Base-by-base conservation (phyloP, 352 stramenopile species). In the Globisporangium megalacanthum region DNA sequence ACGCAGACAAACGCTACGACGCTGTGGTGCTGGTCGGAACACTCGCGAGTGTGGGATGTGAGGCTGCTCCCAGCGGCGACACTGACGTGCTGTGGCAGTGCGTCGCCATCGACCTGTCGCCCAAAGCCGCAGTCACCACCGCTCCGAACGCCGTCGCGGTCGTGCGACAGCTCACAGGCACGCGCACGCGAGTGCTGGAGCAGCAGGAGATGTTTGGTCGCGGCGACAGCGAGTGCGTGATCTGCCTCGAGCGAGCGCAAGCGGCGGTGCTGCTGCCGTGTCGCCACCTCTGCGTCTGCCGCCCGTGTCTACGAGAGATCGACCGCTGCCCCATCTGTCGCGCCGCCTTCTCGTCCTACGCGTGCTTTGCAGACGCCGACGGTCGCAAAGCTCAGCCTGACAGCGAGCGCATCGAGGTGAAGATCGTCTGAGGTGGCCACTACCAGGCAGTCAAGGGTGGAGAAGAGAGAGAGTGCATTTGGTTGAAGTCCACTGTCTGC, bases 241-340 rank as follows among this genome's bases (percentile, higher is more conserved):
- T 90, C 58, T 90, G 80, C 42, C 60, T 90, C 36, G 80, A 88
- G 57, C 63, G 65, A 25, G 53, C 57, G 25, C 68, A 66, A 6
- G 54, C 57, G 1, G 74, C 72, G 1, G 61, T 86, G 50, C 62
- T 88, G 52, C 64, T 90, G 25, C 80, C 80, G 7, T 90, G 80
- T 36, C 74, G 80, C 46, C 77, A 88, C 54, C 66, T 80, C 20
- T 90, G 80, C 66, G 75, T 90, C 25, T 90, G 80, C 46, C 64
- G 63, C 35, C 64, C 64, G 25, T 90, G 80, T 37, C 77, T 88
- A 14, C 60, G 83, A 25, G 76, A 88, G 64, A 90, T 90, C 54
- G 77, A 90, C 31, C 73, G 74, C 31, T 90, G 80, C 19, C 78
- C 80, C 13, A 88, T 90, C 62, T 90, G 77, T 64, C 72, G 80